Conservation (phyloP, 106 monocot species). For the Dactylorhiza incarnata region DNA sequence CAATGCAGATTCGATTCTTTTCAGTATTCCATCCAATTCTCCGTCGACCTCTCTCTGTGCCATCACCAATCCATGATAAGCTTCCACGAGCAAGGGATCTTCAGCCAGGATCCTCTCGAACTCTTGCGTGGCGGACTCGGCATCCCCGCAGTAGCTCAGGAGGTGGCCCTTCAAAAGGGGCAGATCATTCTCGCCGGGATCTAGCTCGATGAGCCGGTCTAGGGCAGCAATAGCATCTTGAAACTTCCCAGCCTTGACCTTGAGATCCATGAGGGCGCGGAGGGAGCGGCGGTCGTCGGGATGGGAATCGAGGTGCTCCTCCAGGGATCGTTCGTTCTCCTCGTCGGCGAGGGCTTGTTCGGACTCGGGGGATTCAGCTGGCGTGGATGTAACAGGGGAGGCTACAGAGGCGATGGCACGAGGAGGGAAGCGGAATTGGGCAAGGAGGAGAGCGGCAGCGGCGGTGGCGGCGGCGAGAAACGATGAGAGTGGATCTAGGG, state of each 20-base stretch:
- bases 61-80: slow-evolving; percentile 81
- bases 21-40: slow-evolving; percentile 27
- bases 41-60: slow-evolving; percentile 7
- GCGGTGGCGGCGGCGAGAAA: slow-evolving; percentile 1
- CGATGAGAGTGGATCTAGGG: not conserved
- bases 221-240: slow-evolving; percentile 36
- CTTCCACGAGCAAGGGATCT: slow-evolving; percentile 64
- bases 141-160: slow-evolving; percentile 36
- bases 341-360: slow-evolving; percentile 7
- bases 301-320: slow-evolving; percentile 25
- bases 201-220: slow-evolving; percentile 44
- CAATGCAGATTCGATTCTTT: slow-evolving; percentile 39
- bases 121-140: slow-evolving; percentile 30
- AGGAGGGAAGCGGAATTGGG: slow-evolving; percentile 11
- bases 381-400: slow-evolving; percentile 11
- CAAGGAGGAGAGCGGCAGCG: slow-evolving; percentile 11
- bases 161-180: slow-evolving; percentile 55
- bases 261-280: slow-evolving; percentile 45
- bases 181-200: slow-evolving; percentile 50
- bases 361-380: slow-evolving; percentile 6
- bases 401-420: slow-evolving; percentile 4
- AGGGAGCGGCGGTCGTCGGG: slow-evolving; percentile 33
- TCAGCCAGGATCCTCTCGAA: slow-evolving; percentile 51
- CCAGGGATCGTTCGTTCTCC: slow-evolving; percentile 31
- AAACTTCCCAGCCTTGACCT: slow-evolving; percentile 38